These are phyloP conservation scores for Metschnikowia similis DNA, from an alignment of 805 yeast genomes.

Conservation along the genomic window DNA sequence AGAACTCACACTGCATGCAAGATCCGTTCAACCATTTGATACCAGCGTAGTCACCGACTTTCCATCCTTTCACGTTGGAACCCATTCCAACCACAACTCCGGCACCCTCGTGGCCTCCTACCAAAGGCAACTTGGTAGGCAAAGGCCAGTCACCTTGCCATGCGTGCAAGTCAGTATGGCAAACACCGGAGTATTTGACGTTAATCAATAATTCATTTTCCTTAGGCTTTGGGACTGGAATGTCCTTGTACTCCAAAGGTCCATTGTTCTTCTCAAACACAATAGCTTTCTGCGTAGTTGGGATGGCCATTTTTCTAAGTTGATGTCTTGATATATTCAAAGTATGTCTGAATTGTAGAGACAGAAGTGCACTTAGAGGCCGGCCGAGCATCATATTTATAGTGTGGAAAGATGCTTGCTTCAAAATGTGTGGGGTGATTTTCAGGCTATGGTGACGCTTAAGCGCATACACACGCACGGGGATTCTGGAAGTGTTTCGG, in stretches of 20 bases:
- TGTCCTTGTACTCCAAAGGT: conserved; percentile 35
- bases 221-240: conserved; percentile 41
- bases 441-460: background rate
- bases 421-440: conserved; percentile 1
- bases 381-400: conserved; percentile 1
- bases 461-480: conserved; percentile 2
- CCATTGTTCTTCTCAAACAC: conserved; percentile 41
- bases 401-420: background rate
- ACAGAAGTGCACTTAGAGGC: background rate
- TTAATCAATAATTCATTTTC: conserved; percentile 40
- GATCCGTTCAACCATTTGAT: conserved; percentile 45
- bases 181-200: conserved; percentile 44
- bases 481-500: background rate
- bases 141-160: conserved; percentile 48
- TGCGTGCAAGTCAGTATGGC: conserved; percentile 46
- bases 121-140: conserved; percentile 42
- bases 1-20: conserved; percentile 41
- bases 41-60: conserved; percentile 43
- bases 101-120: conserved; percentile 48
- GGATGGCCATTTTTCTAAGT: conserved; percentile 21
- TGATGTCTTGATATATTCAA: background rate
- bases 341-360: background rate
- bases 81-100: conserved; percentile 44
- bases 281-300: conserved; percentile 41
- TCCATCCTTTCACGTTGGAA: conserved; percentile 38